Conservation (phyloP, 2,329 filamentous ascomycete species). For the Beauveria brongniartii region DNA sequence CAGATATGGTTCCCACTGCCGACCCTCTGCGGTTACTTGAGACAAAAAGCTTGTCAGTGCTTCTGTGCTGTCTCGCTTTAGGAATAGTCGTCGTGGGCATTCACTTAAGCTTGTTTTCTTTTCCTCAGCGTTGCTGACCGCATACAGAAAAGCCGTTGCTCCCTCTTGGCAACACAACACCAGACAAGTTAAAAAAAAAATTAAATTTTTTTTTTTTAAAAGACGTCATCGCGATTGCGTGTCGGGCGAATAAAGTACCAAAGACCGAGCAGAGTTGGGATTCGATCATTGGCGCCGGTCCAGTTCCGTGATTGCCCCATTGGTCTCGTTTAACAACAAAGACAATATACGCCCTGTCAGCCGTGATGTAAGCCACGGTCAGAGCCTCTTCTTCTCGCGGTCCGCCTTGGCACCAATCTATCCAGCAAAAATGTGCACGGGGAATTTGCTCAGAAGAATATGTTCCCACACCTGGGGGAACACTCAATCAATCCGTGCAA, state of each 20-base stretch:
- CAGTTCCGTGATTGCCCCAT: background rate
- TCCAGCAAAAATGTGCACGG: background rate
- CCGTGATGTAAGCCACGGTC: background rate
- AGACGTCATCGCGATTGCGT: background rate
- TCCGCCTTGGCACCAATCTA: background rate
- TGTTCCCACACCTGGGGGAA: background rate
- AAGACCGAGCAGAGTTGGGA: background rate
- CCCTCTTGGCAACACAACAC: background rate
- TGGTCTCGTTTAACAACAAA: background rate
- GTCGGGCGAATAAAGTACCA: background rate
- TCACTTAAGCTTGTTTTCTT: conserved; percentile 6
- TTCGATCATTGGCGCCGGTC: background rate
- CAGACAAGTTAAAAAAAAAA: background rate
- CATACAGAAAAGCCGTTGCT: background rate
- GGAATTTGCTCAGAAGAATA: no score
- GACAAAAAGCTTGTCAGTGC: background rate
- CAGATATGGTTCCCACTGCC: no score
- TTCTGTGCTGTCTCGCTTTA: background rate
- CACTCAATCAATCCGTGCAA: background rate
- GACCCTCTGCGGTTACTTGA: background rate
- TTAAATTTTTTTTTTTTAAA: no score
- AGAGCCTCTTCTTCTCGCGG: background rate
- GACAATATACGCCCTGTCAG: background rate
- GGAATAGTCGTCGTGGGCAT: background rate
- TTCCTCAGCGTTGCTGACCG: background rate